Evolutionary conservation across 768 basidiomycete species (phyloP), one percentile per base, ranked within the genome.

Genomic region (Lyophyllum decastes): DNA sequence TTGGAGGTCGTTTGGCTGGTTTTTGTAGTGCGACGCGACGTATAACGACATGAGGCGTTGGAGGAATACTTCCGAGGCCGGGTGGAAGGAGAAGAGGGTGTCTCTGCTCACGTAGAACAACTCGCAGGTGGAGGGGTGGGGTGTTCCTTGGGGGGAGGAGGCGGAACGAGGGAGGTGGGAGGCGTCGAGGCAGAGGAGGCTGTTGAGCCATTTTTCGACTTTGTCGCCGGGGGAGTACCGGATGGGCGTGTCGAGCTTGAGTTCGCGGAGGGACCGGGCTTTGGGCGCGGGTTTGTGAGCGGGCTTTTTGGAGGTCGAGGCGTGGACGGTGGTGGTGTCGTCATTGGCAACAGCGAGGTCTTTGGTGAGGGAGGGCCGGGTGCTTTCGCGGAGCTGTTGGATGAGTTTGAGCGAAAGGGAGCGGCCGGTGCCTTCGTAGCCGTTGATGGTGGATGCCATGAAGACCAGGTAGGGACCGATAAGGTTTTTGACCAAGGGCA

Each of bases 361-460:
- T 69, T 91, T 90, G 17, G 86, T 79, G 41, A 94, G 76, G 1
- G 90, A 88, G 0, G 93, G 87, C 2, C 91, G 83, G 0, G 92
- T 92, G 71, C 86, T 89, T 70, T 98, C 97, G 35, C 97, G 90
- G 3, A 98, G 85, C 71, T 97, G 95, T 72, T 98, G 92, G 62
- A 99, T 90, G 56, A 99, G 90, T 73, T 99, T 99, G 59, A 99
- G 88, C 47, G 95, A 97, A 48, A 99, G 85, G 0, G 95, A 98
- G 25, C 97, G 92, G n/a, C 97, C 97, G 0, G 97, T 98, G 25
- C 97, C 97, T 81, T 98, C 97, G 73, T 99, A 99, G 40, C 97
- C 97, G 70, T 98, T 98, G 76, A 99, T 95, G 0, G 97, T 99
- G n/a, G 95, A 97, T 1, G 97, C 93, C 81, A 98, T 89, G 80